Percentiles rank a stretch among this genome's conserved stretches.
Evolutionary conservation across 495 filamentous ascomycete species (phyloP).

Genomic region (Parathielavia appendiculata): DNA sequence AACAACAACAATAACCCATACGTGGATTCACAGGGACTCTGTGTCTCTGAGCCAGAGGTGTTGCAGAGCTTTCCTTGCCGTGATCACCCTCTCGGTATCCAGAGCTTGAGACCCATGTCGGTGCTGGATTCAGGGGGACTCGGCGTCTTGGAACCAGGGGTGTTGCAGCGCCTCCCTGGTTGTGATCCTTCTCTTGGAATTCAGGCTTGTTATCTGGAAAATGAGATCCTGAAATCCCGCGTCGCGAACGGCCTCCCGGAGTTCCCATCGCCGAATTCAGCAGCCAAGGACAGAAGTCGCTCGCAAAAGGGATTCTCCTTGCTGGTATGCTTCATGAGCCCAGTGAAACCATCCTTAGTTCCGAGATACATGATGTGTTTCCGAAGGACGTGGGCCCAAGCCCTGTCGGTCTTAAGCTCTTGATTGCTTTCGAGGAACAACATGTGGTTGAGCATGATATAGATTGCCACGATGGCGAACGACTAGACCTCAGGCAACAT

Average conservation of each 20-base stretch:
- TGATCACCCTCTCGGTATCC: slow-evolving; percentile 29
- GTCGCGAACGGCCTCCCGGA: background rate
- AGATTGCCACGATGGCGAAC: slow-evolving; percentile 31
- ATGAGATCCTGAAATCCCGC: slow-evolving; percentile 17
- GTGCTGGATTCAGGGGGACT: too few relatives aligned
- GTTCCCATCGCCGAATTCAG: background rate
- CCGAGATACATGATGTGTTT: background rate
- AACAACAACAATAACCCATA: too few relatives aligned
- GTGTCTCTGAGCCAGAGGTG: slow-evolving; percentile 29
- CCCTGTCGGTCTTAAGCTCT: background rate
- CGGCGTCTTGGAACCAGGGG: slow-evolving; percentile 35
- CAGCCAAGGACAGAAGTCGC: background rate
- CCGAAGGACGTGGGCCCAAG: background rate
- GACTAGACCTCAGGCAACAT: slow-evolving; percentile 37
- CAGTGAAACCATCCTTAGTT: slow-evolving; percentile 9
- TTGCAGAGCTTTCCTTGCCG: slow-evolving; percentile 29
- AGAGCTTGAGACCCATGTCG: too few relatives aligned
- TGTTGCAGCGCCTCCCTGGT: slow-evolving; percentile 33
- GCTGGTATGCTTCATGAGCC: slow-evolving; percentile 1
- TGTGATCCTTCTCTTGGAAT: slow-evolving; percentile 30
- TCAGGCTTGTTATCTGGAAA: slow-evolving; percentile 24
- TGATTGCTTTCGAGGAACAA: background rate
- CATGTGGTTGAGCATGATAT: slow-evolving; percentile 21
- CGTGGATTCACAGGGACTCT: too few relatives aligned
- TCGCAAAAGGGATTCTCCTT: background rate